Base-by-base conservation (phyloP, 306 rosid genomes). In the Castanea crenata region DNA sequence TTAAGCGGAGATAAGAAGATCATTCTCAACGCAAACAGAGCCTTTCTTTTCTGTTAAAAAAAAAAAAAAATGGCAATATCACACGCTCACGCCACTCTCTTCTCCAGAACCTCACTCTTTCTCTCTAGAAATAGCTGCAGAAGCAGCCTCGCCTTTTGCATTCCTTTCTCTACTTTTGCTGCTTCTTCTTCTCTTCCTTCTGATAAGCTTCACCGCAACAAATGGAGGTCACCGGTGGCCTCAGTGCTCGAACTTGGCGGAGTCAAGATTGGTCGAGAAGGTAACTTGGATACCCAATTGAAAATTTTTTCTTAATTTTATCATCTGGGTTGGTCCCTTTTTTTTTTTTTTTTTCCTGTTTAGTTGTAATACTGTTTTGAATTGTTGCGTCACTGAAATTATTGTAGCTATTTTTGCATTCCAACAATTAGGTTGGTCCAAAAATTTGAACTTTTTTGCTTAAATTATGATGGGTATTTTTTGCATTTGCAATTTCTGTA, bases 201-300 rank as follows among this genome's bases (percentile, higher is more conserved):
- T 73, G 78, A 57, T 56, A 84, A 73, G 41, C 71, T 82, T 82
- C 85, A 83, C 55, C 73, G 61, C 61, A 90, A 91, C 81, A 92
- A 95, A 83, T 92, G 94, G 96, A 84, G 82, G 46, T 97, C 81
- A 67, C 89, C 94, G 0, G 90, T 91, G 74, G 77, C 83, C 21
- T 90, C 98, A 5, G 87, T 71, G 29, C 78, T 90, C 74, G 96
- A 91, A 21, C 68, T 92, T 21, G 96, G 46, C 0, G 46, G 46
- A 6, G 9, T 41, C 46, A 41, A 41, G 46, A 41, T 41, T 6
- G 46, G 46, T 41, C 46, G 46, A 41, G 46, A 41, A 6, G 46
- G 46, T 41, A 41, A 38, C 46, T 38, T 38, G 2, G 46, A 38
- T 41, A 41, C 46, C 46, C 46, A 41, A 6, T 41, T 41, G 46